Base-by-base conservation (phyloP, 176 grass and related monocot species). In the Puya raimondii region DNA sequence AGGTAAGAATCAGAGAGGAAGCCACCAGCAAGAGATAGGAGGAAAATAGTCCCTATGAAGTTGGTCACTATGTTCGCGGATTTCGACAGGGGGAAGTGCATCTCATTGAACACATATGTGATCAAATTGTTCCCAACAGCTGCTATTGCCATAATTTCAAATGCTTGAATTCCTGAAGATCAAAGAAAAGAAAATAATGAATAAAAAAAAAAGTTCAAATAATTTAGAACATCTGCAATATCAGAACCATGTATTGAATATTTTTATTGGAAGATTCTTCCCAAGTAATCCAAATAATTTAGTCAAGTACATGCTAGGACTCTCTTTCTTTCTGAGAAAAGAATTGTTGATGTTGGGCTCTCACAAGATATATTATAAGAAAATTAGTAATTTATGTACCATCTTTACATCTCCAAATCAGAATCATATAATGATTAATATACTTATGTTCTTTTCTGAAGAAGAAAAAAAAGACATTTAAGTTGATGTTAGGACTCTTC, bases 1-100 rank as follows among this genome's bases (percentile, higher is more conserved):
- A 94, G 78, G 71, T 94, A 94, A 26, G 91, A 94, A 79, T 94
- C 91, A 6, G 91, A 90, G 78, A 94, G 80, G 75, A 94, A 94
- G 15, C 91, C 91, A 2, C 91, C 91, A 10, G 90, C 79, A 63
- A 94, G 86, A 14, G 91, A 94, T 59, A 94, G 75, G 69, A 94
- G 78, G 70, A 94, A 94, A 21, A 94, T 49, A 49, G 91, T 94
- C 70, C 91, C 91, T 20, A 94, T 75, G 82, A 94, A 94, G 72
- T 94, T 90, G 16, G 91, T 94, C 23, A 94, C 91, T 57, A 85
- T 72, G 74, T 94, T 94, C 9, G 91, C 91, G 4, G 91, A 77
- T 59, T 75, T 71, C 5, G 86, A 82, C 63, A 94, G 69, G 3
- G 91, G 64, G 78, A 78, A 94, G 81, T 94, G 91, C 91, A 94